Conservation (phyloP, 805 yeast genomes). For the Saccharomyces cerevisiae region DNA sequence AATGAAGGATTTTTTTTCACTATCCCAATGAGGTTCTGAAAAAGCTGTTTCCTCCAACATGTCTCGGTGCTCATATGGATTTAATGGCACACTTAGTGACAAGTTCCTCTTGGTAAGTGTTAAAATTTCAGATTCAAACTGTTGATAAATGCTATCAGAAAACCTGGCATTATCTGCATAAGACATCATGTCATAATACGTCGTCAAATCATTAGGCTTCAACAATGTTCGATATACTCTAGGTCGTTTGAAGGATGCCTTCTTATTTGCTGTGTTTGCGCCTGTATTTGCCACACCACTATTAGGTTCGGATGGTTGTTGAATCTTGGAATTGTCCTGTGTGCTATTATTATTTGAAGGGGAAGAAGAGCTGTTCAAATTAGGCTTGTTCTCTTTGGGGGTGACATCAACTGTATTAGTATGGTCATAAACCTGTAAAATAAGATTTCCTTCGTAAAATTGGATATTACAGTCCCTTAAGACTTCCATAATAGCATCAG, state of each 20-base stretch:
- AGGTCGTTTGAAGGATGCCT: conserved; percentile 39
- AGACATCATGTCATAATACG: conserved; percentile 76
- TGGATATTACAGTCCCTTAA: conserved; percentile 77
- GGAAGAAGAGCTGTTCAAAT: not conserved
- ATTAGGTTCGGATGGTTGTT: not conserved
- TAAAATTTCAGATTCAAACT: conserved; percentile 82
- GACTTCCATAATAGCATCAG: conserved; percentile 83
- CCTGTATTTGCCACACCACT: not conserved
- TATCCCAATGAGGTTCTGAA: conserved; percentile 40
- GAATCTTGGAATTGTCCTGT: conserved; percentile 7
- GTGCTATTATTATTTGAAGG: conserved; percentile 5
- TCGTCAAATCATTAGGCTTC: conserved; percentile 70
- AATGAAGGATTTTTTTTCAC: conserved; percentile 24
- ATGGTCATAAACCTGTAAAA: conserved; percentile 82
- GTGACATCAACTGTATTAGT: conserved; percentile 38
- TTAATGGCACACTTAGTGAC: conserved; percentile 63
- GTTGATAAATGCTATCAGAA: conserved; percentile 69
- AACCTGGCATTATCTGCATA: conserved; percentile 77
- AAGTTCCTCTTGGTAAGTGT: conserved; percentile 71
- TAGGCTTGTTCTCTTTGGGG: conserved; percentile 9
- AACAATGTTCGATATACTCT: conserved; percentile 69
- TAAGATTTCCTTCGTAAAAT: conserved; percentile 84
- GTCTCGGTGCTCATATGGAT: conserved; percentile 50
- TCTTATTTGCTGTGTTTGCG: conserved; percentile 1
- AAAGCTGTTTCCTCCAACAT: conserved; percentile 22